Percentiles rank a stretch among this genome's conserved stretches.
Evolutionary conservation across 1,139 yeast species (phyloP).

Genomic region (Pichia sp.): DNA sequence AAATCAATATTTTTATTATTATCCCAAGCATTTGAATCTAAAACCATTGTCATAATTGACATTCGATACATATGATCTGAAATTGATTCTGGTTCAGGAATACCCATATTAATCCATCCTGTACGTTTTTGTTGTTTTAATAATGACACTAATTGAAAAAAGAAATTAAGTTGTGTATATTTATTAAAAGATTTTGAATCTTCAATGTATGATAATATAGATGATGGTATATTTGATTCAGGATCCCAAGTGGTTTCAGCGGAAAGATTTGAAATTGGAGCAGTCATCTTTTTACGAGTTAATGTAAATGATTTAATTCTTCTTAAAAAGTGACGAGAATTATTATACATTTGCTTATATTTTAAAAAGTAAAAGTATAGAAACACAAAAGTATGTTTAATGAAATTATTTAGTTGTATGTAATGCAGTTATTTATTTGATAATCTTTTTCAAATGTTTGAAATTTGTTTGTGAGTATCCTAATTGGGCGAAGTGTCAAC

Average conservation of each 20-base stretch:
- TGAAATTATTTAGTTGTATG: too few species aligned
- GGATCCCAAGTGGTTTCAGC: constrained; percentile 46
- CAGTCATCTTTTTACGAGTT: constrained; percentile 1
- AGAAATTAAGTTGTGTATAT: constrained; percentile 41
- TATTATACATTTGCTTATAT: too few species aligned
- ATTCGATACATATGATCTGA: constrained; percentile 97
- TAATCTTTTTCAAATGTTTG: too few species aligned
- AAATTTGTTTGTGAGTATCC: neutral
- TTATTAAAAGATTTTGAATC: constrained; percentile 14
- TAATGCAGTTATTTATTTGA: too few species aligned
- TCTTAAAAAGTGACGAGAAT: too few species aligned
- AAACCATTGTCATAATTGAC: constrained; percentile 76
- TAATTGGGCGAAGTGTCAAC: neutral
- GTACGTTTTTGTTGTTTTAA: constrained; percentile 82
- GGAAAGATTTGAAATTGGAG: constrained; percentile 3
- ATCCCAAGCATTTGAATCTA: constrained; percentile 40
- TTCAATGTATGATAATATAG: constrained; percentile 39
- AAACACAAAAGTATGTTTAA: too few species aligned
- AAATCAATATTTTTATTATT: constrained; percentile 23
- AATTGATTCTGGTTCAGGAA: constrained; percentile 65
- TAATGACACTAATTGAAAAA: constrained; percentile 68
- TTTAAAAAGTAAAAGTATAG: too few species aligned
- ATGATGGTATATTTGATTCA: constrained; percentile 48
- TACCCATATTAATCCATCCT: constrained; percentile 83
- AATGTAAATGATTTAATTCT: too few species aligned